Base-by-base conservation (phyloP, 495 filamentous ascomycete species). In the Xylaria nigripes region DNA sequence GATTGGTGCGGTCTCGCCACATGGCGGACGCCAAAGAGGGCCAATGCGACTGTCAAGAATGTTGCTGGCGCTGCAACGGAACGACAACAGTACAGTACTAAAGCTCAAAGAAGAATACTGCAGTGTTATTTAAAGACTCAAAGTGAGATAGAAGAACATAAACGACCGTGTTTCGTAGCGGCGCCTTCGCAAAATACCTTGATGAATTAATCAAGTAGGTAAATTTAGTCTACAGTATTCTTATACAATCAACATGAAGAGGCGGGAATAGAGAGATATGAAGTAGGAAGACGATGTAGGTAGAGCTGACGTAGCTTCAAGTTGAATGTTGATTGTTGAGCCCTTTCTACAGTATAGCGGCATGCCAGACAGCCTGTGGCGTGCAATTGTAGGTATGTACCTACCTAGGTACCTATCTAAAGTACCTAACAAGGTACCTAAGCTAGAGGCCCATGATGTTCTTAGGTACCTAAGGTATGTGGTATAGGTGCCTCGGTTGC, bases 1-100 rank as follows among this genome's bases (percentile, higher is more conserved):
- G 86, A 68, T 97, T 98, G 46, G 94, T 98, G 73, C 93, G 83
- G 80, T 98, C 93, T 75, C 93, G 89, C 87, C 89, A 96, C 87
- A 95, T 92, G 63, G 76, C 83, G 81, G 76, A 75, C 73, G 70
- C 73, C 58, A 65, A 63, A 51, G 54, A 57, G 27, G 48, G 42
- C 41, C 40, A 34, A 57, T 46, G 41, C 34, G 29, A 32, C 32
- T 48, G 46, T 25, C 40, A 40, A 50, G 49, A 18, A 15, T 21
- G 44, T 40, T 29, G 30, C 32, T 46, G 18, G 18, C 47, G n/a
- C 43, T 7, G 25, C 36, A 40, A 43, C n/a, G 45, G 1, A 16
- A 24, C 2, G 15, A 18, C 36, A 30, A 15, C 36, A 45, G 13
- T n/a, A 53, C 54, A 19, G 32, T 24, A 50, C n/a, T 51, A 53